Evolutionary conservation across 495 filamentous ascomycete species (phyloP), one percentile per base, ranked within the genome.

Genomic region (Lophium mytilinum): DNA sequence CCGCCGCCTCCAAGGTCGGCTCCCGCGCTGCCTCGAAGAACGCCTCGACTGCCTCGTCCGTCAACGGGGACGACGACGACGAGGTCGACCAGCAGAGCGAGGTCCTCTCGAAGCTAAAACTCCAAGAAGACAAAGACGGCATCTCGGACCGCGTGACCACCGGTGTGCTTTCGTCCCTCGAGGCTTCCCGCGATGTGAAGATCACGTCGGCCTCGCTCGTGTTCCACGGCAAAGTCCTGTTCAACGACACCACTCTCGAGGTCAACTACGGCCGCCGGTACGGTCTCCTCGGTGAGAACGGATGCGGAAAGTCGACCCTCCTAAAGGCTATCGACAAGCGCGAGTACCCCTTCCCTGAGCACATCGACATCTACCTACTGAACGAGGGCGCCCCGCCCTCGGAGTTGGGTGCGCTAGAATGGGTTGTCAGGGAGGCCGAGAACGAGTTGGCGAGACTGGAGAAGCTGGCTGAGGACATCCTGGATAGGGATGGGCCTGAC

Each of bases 131-230:
- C 73, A 88, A 94, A 74, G 82, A 96, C 67, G 93, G 93, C 66
- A 76, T 99, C 34, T 97, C 94, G 15, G 93, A 99, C 73, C 87
- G 93, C 70, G 94, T 99, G 69, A 97, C 94, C 57, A 99, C 93
- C 53, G 93, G 93, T 81, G 94, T 99, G 24, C 79, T 99, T 33
- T 79, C 92, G 17, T 97, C 94, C 30, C 77, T 93, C 45, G 72
- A 80, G 50, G 75, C 87, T 41, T 91, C 86, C 75, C 84, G 89
- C 66, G 93, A 99, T 71, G 88, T 93, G 69, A 99, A 99, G 80
- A 87, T 99, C 69, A 93, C 87, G 51, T 96, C 92, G 39, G 83
- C 83, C 64, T 94, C 87, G 36, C 77, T 99, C 52, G 90, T 95
- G 56, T 99, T 99, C 82, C 93, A 99, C 76, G 93, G 93, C 60